Base-by-base conservation (phyloP, 2,329 filamentous ascomycete genomes). In the Aureobasidium sp. region DNA sequence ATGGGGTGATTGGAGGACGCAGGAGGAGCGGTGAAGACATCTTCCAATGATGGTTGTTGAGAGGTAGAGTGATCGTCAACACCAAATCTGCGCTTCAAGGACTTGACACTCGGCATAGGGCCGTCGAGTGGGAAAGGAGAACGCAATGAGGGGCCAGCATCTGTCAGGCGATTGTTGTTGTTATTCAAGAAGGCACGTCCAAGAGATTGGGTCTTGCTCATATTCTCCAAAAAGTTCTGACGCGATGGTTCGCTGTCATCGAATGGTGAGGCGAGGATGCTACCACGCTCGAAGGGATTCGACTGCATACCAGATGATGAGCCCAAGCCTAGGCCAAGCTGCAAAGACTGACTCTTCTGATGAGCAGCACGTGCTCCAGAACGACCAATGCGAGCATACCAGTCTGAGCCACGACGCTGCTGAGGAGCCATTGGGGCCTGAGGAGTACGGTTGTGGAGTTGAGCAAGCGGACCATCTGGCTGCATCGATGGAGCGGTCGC, bases 61-160 rank as follows among this genome's bases (percentile, higher is more conserved):
- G 78, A 76, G 64, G 77, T 34, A 8, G 55, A 48, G 22, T 55
- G 78, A 39, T 77, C 69, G 59, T 80, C 76, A 63, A 80, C 78
- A 44, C 80, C 77, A 64, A 84, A 83, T 61, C 84, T 81, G 63
- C 84, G 80, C 70, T 86, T 84, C 67, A 83, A 78, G 2, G 79
- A 77, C 52, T 79, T 80, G 9, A 80, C 77, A 34, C 80, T 77
- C 4, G 82, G 77, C 22, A 76, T 74, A 9, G 79, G 79, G 9
- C 78, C 74, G 62, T 84, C 80, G 63, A 85, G 73, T 64, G 82
- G 80, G 47, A 84, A 78, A 17, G 84, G 83, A 3, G 84, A 82
- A 41, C 76, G 78, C 14, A 81, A 69, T 17, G 71, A 67, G n/a
- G 69, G 67, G 15, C 42, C 65, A n/a, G 63, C 61, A 14, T 63